Base-by-base conservation (phyloP, 345 rosid species). In the Anacardium occidentale region DNA sequence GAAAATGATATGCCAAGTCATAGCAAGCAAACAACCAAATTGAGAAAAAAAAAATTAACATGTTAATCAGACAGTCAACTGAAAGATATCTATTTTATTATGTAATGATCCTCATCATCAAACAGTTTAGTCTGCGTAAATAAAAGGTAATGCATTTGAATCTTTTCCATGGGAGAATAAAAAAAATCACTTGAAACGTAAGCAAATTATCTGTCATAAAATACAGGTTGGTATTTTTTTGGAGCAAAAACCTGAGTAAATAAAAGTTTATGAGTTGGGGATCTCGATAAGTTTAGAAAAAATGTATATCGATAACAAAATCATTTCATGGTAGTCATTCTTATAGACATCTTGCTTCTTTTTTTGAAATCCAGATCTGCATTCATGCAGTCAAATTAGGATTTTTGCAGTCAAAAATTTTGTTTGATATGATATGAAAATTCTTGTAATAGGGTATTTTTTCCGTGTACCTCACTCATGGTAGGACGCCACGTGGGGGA, bases 401-500 rank as follows among this genome's bases (percentile, higher is more conserved):
- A 34, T 34, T 5, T 34, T 7, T 34, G 34, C 4, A 1, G 2
- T 4, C 4, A 29, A 29, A 4, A 29, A 29, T 29, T 29, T 29
- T 29, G 34, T 29, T 1, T 29, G 34, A 29, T 29, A 34, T 34
- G 37, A 2, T 34, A 34, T 34, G 37, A 34, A 75, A 76, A 71
- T 71, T 60, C 66, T 25, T 20, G 59, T 57, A 44, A 60, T 50
- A 26, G 32, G n/a, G n/a, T n/a, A n/a, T 26, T 40, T 15, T 50
- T 50, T 37, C 29, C 20, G 25, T 54, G 34, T 82, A 95, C 98
- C 98, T 95, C 90, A 32, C 78, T 88, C 90, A 92, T 92, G 54
- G 91, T 86, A 42, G 97, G 98, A 60, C 99, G 94, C 97, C 89
- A 92, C 29, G 72, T 68, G 51, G 96, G 78, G 20, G 97, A 89